Conservation (phyloP, 1,284 basidiomycete genomes). For the Lentinula novae-zelandiae region DNA sequence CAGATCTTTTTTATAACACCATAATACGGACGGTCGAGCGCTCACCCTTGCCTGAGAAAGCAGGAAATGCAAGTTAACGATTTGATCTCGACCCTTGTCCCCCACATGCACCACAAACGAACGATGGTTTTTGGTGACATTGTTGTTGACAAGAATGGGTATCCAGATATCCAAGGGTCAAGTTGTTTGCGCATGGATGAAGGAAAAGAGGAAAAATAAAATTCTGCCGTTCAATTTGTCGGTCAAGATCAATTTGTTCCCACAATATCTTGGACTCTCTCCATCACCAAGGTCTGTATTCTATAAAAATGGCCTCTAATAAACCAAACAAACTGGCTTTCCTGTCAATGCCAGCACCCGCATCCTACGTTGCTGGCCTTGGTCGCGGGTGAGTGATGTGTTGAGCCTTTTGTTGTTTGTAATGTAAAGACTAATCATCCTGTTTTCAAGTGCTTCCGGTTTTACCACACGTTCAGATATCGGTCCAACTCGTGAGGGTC, state of each 20-base stretch:
- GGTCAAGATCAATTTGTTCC: not conserved
- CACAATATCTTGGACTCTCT: not conserved
- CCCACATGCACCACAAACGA: conserved; percentile 95
- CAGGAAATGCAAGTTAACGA: conserved; percentile 95
- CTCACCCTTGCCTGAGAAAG: conserved; percentile 89
- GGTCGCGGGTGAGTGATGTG: conserved; percentile 74
- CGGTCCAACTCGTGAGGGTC: conserved; percentile 93
- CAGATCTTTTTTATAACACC: conserved; percentile 98
- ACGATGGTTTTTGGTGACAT: conserved; percentile 89
- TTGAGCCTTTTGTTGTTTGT: conserved; percentile 1
- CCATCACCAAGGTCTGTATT: not conserved
- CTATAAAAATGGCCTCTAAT: conserved; percentile 36
- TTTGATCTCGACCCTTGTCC: conserved; percentile 93
- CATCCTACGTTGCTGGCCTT: conserved; percentile 94
- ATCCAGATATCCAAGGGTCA: conserved; percentile 90
- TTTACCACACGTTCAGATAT: conserved; percentile 99
- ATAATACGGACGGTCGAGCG: conserved; percentile 86
- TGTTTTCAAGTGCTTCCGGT: conserved; percentile 75
- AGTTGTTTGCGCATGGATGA: conserved; percentile 80
- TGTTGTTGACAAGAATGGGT: conserved; percentile 90
- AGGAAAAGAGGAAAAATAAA: not conserved
- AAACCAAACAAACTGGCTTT: conserved; percentile 79
- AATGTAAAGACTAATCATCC: conserved; percentile 13
- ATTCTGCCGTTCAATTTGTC: not conserved
- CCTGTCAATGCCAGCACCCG: conserved; percentile 84